These are phyloP conservation scores for Leccinum broughii DNA, from an alignment of 768 basidiomycete genomes.

Conservation along the genomic window DNA sequence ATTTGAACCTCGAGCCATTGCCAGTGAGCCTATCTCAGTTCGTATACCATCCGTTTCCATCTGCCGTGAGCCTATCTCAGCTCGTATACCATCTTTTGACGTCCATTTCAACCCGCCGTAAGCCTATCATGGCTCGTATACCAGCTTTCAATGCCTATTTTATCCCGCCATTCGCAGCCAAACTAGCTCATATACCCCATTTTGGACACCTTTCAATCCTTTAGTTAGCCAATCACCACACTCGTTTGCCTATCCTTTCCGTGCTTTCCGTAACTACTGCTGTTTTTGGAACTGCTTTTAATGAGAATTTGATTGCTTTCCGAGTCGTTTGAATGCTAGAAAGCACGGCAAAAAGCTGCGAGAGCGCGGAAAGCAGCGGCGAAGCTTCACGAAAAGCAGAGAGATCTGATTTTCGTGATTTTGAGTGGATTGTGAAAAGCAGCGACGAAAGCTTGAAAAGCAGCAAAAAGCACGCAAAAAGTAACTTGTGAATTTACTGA, in stretches of 20 bases:
- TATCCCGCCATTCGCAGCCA: background rate
- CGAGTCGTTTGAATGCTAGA: background rate
- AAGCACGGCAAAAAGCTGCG: background rate
- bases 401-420: background rate
- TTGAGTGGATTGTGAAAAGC: background rate
- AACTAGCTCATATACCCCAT: background rate
- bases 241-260: background rate
- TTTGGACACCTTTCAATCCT: background rate
- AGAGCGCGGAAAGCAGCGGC: background rate
- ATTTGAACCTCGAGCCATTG: too few relatives aligned
- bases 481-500: background rate
- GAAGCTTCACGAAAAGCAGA: background rate
- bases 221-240: background rate
- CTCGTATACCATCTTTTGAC: too few relatives aligned
- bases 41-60: too few relatives aligned
- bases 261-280: background rate
- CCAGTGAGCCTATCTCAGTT: too few relatives aligned
- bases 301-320: background rate
- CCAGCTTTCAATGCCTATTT: too few relatives aligned
- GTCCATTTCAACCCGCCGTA: too few relatives aligned
- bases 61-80: too few relatives aligned
- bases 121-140: too few relatives aligned
- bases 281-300: background rate
- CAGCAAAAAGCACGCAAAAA: background rate
- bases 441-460: too few relatives aligned